Evolutionary conservation across 495 filamentous ascomycete genomes (phyloP), one percentile per base, ranked within the genome.

Genomic region (Penicillium ucsense): DNA sequence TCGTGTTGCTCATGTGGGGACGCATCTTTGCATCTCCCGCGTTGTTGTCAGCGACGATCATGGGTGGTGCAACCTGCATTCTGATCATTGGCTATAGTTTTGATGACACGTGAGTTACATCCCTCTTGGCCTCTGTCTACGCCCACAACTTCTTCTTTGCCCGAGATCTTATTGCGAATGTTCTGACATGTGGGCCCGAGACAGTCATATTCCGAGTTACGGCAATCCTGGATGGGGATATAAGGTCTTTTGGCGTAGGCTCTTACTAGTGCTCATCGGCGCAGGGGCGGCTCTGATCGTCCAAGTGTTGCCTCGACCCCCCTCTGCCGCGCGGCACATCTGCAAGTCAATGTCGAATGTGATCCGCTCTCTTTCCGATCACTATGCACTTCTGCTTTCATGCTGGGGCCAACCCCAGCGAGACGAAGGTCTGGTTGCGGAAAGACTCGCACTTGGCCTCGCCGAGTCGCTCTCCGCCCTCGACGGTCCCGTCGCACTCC

Each of bases 381-480:
- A 72, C 43, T 74, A 74, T 46, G 71, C 71, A 10, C 55, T 74
- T 2, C 59, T 74, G 12, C 55, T 74, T 6, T 69, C 71, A 10
- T 65, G 61, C 45, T 71, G 69, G 68, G 56, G 55, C 30, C 58
- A 62, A 11, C 47, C 53, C 3, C 55, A 56, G 8, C 53, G 57
- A 27, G 47, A 57, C 4, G 61, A 61, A 37, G 62, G 63, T 10
- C 43, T 51, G 8, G 36, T 57, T 10, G 64, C 65, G 3, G 62
- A 67, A 35, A 57, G 66, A 27, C 57, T 72, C 6, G 59, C 64
- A 3, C 51, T 72, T 4, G 47, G 63, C n/a, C 43, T 69, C 2
- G 60, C 64, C 29, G 57, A 68, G 28, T 50, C 44, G 6, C 57
- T 72, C 10, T 49, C 57, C 11, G 38, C 43, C 3, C 60, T 70